Conservation (phyloP, 148 eudicot genomes). For the Pharnaceum exiguum region DNA sequence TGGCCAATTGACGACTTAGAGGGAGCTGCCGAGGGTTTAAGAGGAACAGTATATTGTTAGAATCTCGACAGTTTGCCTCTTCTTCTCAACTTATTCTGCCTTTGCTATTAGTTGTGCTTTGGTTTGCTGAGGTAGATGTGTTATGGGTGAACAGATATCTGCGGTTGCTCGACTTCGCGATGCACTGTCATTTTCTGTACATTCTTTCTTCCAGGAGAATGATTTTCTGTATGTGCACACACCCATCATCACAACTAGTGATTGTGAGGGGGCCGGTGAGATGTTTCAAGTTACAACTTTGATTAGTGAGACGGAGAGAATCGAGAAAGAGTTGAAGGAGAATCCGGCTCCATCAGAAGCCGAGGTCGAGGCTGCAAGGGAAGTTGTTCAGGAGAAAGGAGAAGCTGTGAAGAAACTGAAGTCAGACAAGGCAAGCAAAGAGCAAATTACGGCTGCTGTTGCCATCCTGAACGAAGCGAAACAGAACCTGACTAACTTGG, state of each 20-base stretch:
- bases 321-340: constrained; percentile 74
- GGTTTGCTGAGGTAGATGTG: neutral
- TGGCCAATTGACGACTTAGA: too few species aligned
- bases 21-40: too few species aligned
- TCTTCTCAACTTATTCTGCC: too few species aligned
- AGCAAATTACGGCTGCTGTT: constrained; percentile 64
- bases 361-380: constrained; percentile 63
- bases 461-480: constrained; percentile 58
- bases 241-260: constrained; percentile 94
- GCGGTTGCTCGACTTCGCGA: constrained; percentile 84
- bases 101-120: too few species aligned
- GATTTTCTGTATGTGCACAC: constrained; percentile 78
- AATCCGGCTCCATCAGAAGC: constrained; percentile 74
- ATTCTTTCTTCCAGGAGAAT: constrained; percentile 79
- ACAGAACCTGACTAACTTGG: constrained; percentile 52
- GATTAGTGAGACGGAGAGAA: constrained; percentile 63
- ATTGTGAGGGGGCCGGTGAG: constrained; percentile 99
- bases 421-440: constrained; percentile 62
- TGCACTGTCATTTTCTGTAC: constrained; percentile 88
- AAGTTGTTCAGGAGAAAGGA: constrained; percentile 58
- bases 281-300: constrained; percentile 95
- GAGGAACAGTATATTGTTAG: too few species aligned
- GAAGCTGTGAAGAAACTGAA: constrained; percentile 59
- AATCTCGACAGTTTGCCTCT: too few species aligned
- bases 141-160: constrained; percentile 51